Evolutionary conservation across 305 asterid genomes (phyloP).

Genomic region (Fraxinus platypoda): DNA sequence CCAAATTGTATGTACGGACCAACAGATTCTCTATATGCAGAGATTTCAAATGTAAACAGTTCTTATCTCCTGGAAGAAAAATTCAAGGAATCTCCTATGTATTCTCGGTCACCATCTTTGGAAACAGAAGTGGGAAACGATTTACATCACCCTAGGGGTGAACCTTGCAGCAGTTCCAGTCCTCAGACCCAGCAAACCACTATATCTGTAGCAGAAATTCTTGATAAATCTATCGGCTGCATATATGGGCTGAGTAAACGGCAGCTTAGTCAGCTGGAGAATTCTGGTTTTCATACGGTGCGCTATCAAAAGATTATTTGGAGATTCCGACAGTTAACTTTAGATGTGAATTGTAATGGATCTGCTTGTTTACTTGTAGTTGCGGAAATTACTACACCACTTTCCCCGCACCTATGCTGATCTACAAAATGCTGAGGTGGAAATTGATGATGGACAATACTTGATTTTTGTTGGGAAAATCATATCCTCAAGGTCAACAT

Average conservation of each 20-base stretch:
- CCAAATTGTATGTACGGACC: slow-evolving; percentile 40
- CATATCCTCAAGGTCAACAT: slow-evolving; percentile 67
- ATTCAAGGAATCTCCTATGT: slow-evolving; percentile 25
- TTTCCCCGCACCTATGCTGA: slow-evolving; percentile 97
- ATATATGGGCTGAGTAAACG: slow-evolving; percentile 71
- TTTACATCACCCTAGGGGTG: slow-evolving; percentile 33
- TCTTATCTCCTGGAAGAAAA: slow-evolving; percentile 39
- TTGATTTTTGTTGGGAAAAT: slow-evolving; percentile 80
- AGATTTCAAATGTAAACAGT: slow-evolving; percentile 31
- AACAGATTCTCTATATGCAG: slow-evolving; percentile 39
- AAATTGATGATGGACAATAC: slow-evolving; percentile 83
- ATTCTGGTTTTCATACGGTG: slow-evolving; percentile 86
- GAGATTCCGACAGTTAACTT: slow-evolving; percentile 11
- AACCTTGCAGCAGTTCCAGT: slow-evolving; percentile 31
- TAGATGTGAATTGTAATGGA: slow-evolving; percentile 32
- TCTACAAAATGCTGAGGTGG: slow-evolving; percentile 80
- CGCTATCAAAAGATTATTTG: slow-evolving; percentile 19
- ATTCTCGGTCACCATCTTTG: slow-evolving; percentile 34
- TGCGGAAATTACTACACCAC: slow-evolving; percentile 84
- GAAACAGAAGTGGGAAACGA: slow-evolving; percentile 38
- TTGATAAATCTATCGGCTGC: slow-evolving; percentile 59
- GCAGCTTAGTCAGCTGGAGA: slow-evolving; percentile 58
- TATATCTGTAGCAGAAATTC: slow-evolving; percentile 52
- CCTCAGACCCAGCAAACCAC: slow-evolving; percentile 35
- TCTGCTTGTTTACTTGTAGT: slow-evolving; percentile 49